phyloP scores from a whole-genome alignment of 1,284 basidiomycete genomes.

The Cutaneotrichosporon dermatis region DNA sequence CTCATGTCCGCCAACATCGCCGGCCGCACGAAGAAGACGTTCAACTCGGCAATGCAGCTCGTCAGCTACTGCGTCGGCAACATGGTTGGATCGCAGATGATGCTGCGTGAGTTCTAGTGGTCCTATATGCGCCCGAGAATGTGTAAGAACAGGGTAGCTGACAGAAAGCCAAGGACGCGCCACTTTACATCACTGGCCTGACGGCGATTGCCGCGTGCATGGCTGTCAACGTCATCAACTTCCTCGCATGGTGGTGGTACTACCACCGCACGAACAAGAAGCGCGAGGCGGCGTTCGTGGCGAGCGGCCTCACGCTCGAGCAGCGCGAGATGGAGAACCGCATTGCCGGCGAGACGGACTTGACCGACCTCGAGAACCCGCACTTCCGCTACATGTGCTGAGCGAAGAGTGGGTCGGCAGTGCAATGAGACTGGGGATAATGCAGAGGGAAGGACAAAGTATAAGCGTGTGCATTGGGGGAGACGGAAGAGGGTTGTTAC shows the following conservation, averaged over 20 bases:
- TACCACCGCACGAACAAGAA: constrained; percentile 23
- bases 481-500: too few relatives aligned
- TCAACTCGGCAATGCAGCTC: constrained; percentile 13
- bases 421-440: too few relatives aligned
- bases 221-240: constrained; percentile 12
- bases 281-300: constrained; percentile 22
- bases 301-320: constrained; percentile 21
- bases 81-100: constrained; percentile 24
- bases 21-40: constrained; percentile 32
- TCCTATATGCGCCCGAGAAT: too few relatives aligned
- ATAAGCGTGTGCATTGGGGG: too few relatives aligned
- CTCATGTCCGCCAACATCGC: constrained; percentile 30
- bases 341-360: constrained; percentile 27
- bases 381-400: constrained; percentile 1
- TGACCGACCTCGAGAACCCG: constrained; percentile 17
- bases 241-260: constrained; percentile 23
- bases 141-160: too few relatives aligned
- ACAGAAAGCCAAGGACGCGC: constrained; percentile 22
- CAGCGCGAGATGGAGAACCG: constrained; percentile 23
- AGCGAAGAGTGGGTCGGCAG: too few relatives aligned
- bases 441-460: too few relatives aligned
- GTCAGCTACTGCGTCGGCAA: constrained; percentile 29
- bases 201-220: constrained; percentile 23
- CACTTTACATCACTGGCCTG: constrained; percentile 18
- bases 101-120: constrained; percentile 10